A percentile compares a stretch with the other conserved stretches of the same genome.
phyloP scores from a whole-genome alignment of 257 asterid genomes.

The Solanum rostratum region DNA sequence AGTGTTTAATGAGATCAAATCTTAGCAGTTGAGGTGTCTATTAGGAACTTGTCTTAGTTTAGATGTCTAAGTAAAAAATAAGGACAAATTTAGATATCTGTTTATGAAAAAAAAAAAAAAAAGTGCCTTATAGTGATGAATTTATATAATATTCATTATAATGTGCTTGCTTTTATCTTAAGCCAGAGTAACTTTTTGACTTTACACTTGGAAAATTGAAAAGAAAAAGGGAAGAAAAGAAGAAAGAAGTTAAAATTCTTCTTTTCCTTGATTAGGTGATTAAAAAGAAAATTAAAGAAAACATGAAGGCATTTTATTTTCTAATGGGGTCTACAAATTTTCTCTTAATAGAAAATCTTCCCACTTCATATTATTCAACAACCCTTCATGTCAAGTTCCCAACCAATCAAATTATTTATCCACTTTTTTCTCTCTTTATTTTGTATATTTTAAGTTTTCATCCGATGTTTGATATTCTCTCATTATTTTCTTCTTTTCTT shows the following conservation, averaged over 20 bases:
- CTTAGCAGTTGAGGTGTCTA: too few relatives aligned
- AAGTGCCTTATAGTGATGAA: background rate
- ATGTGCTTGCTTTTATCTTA: background rate
- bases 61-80: too few relatives aligned
- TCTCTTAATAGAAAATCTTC: background rate
- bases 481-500: background rate
- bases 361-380: background rate
- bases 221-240: background rate
- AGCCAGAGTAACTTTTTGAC: background rate
- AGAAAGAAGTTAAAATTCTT: background rate
- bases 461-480: too few relatives aligned
- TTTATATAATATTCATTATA: background rate
- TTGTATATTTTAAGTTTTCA: too few relatives aligned
- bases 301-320: background rate
- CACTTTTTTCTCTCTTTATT: background rate
- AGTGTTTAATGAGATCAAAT: too few relatives aligned
- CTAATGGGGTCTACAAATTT: background rate
- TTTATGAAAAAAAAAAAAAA: too few relatives aligned
- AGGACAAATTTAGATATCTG: too few relatives aligned
- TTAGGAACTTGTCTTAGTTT: too few relatives aligned
- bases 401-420: background rate
- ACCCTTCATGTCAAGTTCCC: background rate
- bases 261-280: background rate
- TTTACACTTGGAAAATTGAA: background rate
- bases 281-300: background rate